Base-by-base conservation (phyloP, 805 yeast species). In the Candida argentea region DNA sequence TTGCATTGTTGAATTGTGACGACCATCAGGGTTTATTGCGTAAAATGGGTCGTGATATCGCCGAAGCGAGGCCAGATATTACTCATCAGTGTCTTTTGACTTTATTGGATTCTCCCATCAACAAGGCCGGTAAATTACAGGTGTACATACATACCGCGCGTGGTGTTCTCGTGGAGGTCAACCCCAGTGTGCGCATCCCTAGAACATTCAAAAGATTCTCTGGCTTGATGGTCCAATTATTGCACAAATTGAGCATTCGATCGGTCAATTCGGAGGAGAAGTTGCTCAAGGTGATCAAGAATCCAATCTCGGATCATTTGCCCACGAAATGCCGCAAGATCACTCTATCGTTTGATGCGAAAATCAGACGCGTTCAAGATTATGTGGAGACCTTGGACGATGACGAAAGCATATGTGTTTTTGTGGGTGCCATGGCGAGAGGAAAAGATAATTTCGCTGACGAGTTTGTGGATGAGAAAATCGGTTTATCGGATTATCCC, bases 381-480 rank as follows among this genome's bases (percentile, higher is more conserved):
- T 87, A 84, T 51, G 87, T 87, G 22, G 55, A 53, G 11, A 78
- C 78, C 33, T 62, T 91, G 43, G 94, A 76, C 43, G 76, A 74
- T 3, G 94, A 84, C 48, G 95, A 91, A 61, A 82, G 94, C 49
- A 77, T 91, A 43, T 91, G 98, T 67, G 96, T 91, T 16, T 91
- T 91, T 56, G 96, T 91, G 26, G 98, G 98, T 50, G 95, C 98
- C 26, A 91, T 91, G 95, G 98, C 98, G 13, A 77, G 96, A 55
- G 98, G 98, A 48, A 81, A 80, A 52, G 98, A 91, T 57, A 86
- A 76, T 43, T 91, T 91, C 57, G 98, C 98, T 14, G 98, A 91
- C 55, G 97, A 87, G 55, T 89, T 56, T 48, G 94, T 89, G 24
- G 97, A 91, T 53, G 97, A 91, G 56, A 91, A 89, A 50, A 80